Evolutionary conservation across 768 basidiomycete genomes (phyloP).

Genomic region (Kwoniella bestiolae): DNA sequence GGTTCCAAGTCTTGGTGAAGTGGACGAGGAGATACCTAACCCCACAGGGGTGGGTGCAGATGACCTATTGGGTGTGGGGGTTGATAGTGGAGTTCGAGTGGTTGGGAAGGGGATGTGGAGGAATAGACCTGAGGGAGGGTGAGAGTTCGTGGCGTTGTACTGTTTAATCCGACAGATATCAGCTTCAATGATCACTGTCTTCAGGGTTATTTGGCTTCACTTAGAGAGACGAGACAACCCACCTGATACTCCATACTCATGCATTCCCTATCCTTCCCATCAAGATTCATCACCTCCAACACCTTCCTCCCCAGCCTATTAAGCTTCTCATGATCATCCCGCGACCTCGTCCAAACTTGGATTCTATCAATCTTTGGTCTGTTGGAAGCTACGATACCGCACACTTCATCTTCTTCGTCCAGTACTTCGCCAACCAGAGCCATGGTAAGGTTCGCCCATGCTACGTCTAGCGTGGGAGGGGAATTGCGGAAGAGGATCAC

Average conservation of each 20-base stretch:
- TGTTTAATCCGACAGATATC: conserved; percentile 5
- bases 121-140: conserved; percentile 38
- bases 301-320: conserved; percentile 83
- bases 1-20: conserved; percentile 1
- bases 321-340: conserved; percentile 81
- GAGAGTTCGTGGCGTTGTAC: conserved; percentile 42
- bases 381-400: conserved; percentile 79
- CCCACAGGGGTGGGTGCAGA: conserved; percentile 2
- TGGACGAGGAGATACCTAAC: conserved; percentile 12
- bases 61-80: conserved; percentile 6
- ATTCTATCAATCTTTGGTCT: conserved; percentile 86
- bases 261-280: conserved; percentile 69
- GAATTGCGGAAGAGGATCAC: conserved; percentile 89
- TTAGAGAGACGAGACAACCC: conserved; percentile 5
- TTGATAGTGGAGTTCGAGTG: background rate
- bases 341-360: conserved; percentile 85
- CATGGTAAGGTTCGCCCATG: conserved; percentile 90
- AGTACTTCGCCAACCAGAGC: conserved; percentile 79
- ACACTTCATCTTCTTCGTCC: conserved; percentile 71
- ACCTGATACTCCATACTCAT: conserved; percentile 93
- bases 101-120: conserved; percentile 37
- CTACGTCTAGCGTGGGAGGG: conserved; percentile 72
- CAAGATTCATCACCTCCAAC: conserved; percentile 79
- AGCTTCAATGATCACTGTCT: background rate
- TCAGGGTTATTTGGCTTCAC: no score